Base-by-base conservation (phyloP, 305 asterid genomes). In the Andrographis paniculata region DNA sequence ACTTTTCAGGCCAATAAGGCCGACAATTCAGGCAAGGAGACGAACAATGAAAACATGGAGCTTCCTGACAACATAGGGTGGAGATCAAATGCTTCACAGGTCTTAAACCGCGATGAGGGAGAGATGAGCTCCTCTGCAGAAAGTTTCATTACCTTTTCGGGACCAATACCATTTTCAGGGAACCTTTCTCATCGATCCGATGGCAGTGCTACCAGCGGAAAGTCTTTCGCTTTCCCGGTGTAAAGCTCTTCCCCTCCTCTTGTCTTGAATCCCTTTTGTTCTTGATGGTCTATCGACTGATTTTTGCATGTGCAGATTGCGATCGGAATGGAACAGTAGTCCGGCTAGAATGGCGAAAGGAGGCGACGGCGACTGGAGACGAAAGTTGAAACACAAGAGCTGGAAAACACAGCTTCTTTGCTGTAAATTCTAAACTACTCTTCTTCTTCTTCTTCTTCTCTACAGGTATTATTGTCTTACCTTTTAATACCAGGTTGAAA, bases 141-240 rank as follows among this genome's bases (percentile, higher is more conserved):
- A 2, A 76, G 87, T 55, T 69, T 68, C 28, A 66, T 81, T 23
- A 59, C 80, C 20, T 79, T 61, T 60, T 79, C 96, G 0, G 95
- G 94, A 46, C 87, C 77, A n/a, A 63, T 79, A 38, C 59, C 91
- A 1, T 52, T 43, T 61, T 77, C 97, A 0, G 95, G 96, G n/a
- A 87, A 84, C 75, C 45, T 73, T 47, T 92, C 99, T 51, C 69
- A 69, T 59, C 84, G 96, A 42, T 92, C 99, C 0, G 96, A 87
- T 48, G 76, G 86, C 72, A 92, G 99, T 69, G 59, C 96, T 17
- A 72, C 98, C 50, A 92, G 99, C 36, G 58, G 76, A 17, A 70
- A 82, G 45, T 92, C 99, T 28, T 92, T 87, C 35, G 97, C 97
- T 13, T 92, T 92, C 68, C 99, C 97, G 59, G 55, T 87, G 99